Base-by-base conservation (phyloP, 805 yeast species). In the Yarrowia bubula region DNA sequence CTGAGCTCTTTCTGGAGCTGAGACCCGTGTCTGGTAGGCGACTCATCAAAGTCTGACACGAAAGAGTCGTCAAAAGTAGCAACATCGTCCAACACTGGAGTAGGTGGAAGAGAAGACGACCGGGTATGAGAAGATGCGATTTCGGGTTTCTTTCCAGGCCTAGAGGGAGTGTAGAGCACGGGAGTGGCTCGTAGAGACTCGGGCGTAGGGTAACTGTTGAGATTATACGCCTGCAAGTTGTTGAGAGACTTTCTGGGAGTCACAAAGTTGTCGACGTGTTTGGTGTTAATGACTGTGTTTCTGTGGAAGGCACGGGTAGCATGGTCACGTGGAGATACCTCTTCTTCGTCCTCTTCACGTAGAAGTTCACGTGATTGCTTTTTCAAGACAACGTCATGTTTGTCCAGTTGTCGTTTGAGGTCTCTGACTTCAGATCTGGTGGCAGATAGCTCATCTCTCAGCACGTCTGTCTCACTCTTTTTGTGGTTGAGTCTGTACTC, bases 1-100 rank as follows among this genome's bases (percentile, higher is more conserved):
- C 64, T 51, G n/a, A 58, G 43, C 35, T 58, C 64, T 47, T 55
- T 55, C n/a, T 55, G 60, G 4, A 51, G 22, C n/a, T 51, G 60
- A 9, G 44, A 38, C 1, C 18, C 60, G 14, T 51, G 61, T 3
- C 61, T 22, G 17, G 61, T 55, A 8, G 61, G 61, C 11, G 61
- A 55, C 22, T 55, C 61, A 9, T 55, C 61, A 11, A 55, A 55
- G 8, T 35, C 47, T 32, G 55, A 48, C 11, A 13, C 55, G 11
- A 48, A 48, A 13, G 55, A 33, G 15, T 48, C 55, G 31, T 48
- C 55, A 18, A 48, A 48, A 14, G 55, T 48, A 8, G 61, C 61
- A 7, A 41, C 38, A 15, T 55, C 61, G 4, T 55, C 61, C n/a
- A 55, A 3, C 8, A 41, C 61, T 1, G 61, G 61, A 11, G 61